A percentile compares a stretch with the other conserved stretches of the same genome.
Conservation (phyloP, 1,284 basidiomycete genomes). For the Cryptococcus neoformans region DNA sequence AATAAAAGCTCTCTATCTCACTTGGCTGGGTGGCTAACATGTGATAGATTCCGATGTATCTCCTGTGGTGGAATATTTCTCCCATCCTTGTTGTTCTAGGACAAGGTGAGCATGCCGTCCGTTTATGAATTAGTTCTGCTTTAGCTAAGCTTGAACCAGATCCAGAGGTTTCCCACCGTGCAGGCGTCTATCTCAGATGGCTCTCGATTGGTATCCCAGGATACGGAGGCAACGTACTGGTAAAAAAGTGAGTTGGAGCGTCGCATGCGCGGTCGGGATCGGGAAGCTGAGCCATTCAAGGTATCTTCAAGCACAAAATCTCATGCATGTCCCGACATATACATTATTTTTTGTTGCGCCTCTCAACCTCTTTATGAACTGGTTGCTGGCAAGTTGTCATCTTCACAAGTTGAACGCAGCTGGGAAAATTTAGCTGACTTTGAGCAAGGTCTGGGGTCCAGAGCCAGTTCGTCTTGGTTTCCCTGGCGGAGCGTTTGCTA, state of each 20-base stretch:
- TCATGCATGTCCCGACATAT: constrained; percentile 82
- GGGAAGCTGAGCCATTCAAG: constrained; percentile 44
- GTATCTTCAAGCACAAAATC: constrained; percentile 84
- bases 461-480: constrained; percentile 75
- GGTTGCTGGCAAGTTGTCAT: constrained; percentile 58
- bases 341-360: constrained; percentile 83
- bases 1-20: background rate
- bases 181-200: constrained; percentile 72
- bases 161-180: constrained; percentile 74
- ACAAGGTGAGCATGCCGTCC: constrained; percentile 55
- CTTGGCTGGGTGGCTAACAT: background rate
- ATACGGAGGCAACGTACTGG: constrained; percentile 54
- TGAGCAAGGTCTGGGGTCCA: constrained; percentile 72
- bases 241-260: constrained; percentile 36
- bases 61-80: constrained; percentile 75
- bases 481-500: constrained; percentile 88
- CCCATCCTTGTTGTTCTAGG: constrained; percentile 68
- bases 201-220: constrained; percentile 81
- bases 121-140: constrained; percentile 2
- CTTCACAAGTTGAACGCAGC: constrained; percentile 5
- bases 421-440: constrained; percentile 6
- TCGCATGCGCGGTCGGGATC: background rate
- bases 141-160: constrained; percentile 45
- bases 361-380: constrained; percentile 79
- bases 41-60: constrained; percentile 35